Conservation (phyloP, 768 basidiomycete species). For the Cystobasidium onofrii region DNA sequence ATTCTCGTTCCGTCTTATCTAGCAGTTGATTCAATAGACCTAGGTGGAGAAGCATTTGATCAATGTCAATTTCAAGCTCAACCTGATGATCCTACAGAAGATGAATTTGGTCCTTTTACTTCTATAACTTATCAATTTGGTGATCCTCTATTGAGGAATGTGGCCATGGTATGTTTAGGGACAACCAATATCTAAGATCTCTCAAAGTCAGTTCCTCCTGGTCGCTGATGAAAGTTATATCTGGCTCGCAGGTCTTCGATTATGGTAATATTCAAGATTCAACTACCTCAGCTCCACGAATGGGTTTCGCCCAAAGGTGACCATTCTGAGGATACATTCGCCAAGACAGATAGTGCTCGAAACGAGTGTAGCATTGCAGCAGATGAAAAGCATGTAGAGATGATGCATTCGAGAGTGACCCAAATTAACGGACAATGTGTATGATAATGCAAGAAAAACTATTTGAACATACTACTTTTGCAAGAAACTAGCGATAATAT, state of each 20-base stretch:
- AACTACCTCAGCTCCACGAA: not conserved
- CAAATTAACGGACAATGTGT: no score
- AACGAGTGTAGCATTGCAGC: no score
- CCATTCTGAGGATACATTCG: not conserved
- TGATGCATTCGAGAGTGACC: no score
- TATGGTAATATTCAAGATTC: conserved; percentile 7
- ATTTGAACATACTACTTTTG: no score
- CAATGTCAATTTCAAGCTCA: conserved; percentile 27
- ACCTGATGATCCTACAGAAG: conserved; percentile 5
- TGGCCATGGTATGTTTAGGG: not conserved
- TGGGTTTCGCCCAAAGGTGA: not conserved
- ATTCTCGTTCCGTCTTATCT: conserved; percentile 11
- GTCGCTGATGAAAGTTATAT: not conserved
- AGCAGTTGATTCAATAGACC: conserved; percentile 15
- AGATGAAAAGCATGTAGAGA: no score
- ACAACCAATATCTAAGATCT: not conserved
- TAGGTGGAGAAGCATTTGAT: not conserved
- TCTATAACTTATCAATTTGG: conserved; percentile 21
- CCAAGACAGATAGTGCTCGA: no score
- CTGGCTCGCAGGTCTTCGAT: not conserved
- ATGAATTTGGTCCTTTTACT: conserved; percentile 26
- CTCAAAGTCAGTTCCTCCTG: no score
- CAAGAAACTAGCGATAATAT: no score
- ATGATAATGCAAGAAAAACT: no score
- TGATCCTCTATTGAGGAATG: conserved; percentile 19